Evolutionary conservation across 2,329 filamentous ascomycete genomes (phyloP).

Genomic region (Thermothelomyces thermophilus): DNA sequence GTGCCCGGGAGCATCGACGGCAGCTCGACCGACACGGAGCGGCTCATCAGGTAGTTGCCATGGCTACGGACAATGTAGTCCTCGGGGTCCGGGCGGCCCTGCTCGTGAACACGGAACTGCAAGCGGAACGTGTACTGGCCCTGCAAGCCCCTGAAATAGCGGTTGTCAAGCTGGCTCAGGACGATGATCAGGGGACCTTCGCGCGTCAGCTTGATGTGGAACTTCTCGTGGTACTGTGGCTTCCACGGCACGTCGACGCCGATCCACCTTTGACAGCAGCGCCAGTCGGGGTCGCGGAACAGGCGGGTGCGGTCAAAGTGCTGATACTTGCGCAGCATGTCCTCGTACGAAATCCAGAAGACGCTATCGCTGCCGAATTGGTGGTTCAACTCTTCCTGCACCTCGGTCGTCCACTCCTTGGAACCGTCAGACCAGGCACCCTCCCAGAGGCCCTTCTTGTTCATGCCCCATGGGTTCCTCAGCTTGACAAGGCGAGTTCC

Average conservation of each 20-base stretch:
- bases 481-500: conserved; percentile 59
- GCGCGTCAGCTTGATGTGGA: conserved; percentile 43
- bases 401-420: conserved; percentile 77
- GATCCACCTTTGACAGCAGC: conserved; percentile 38
- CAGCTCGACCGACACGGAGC: conserved; percentile 71
- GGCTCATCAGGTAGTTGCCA: conserved; percentile 54
- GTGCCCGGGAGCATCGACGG: conserved; percentile 62
- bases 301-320: conserved; percentile 53
- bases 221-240: conserved; percentile 49
- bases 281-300: conserved; percentile 50
- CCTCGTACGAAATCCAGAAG: conserved; percentile 54
- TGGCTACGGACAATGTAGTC: conserved; percentile 52
- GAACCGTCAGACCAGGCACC: conserved; percentile 76
- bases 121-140: conserved; percentile 51
- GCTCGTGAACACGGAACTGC: conserved; percentile 47
- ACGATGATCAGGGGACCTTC: conserved; percentile 48
- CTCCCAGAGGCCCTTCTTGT: conserved; percentile 71
- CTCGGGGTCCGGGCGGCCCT: conserved; percentile 36
- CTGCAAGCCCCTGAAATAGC: conserved; percentile 51
- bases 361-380: conserved; percentile 71
- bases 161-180: conserved; percentile 50
- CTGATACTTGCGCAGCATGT: conserved; percentile 53
- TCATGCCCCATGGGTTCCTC: conserved; percentile 72
- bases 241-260: conserved; percentile 48
- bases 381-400: conserved; percentile 65